A percentile compares a stretch with the other conserved stretches of the same genome.
Conservation (phyloP, 1,284 basidiomycete species). For the Phlebopus sp. region DNA sequence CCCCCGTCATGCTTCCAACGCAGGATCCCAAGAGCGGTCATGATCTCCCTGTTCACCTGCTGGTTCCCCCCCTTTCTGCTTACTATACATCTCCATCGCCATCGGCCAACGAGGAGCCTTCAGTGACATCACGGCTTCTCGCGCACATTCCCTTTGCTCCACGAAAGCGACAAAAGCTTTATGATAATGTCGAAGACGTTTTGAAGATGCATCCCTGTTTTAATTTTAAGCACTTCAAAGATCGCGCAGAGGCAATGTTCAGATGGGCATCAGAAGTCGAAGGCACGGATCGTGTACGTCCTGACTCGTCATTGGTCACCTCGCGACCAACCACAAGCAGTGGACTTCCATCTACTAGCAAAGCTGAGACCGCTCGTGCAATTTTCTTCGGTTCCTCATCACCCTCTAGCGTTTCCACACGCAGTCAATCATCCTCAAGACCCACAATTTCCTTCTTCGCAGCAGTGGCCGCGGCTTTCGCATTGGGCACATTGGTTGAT, state of each 20-base stretch:
- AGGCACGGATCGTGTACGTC: constrained; percentile 7
- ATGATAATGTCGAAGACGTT: constrained; percentile 40
- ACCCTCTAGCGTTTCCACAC: constrained; percentile 13
- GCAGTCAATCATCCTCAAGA: constrained; percentile 20
- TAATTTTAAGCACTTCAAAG: constrained; percentile 48
- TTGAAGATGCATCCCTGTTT: constrained; percentile 50
- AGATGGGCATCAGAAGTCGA: constrained; percentile 35
- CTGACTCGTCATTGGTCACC: constrained; percentile 9
- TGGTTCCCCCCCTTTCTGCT: constrained; percentile 20
- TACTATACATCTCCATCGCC: constrained; percentile 27
- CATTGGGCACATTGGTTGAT: constrained; percentile 49
- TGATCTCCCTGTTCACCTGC: constrained; percentile 27
- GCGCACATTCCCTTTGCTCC: constrained; percentile 39
- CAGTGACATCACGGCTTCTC: constrained; percentile 40
- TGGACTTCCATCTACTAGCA: constrained; percentile 9
- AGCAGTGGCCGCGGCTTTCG: constrained; percentile 50
- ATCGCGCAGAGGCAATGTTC: constrained; percentile 47
- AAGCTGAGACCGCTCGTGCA: constrained; percentile 30
- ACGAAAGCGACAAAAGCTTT: constrained; percentile 36
- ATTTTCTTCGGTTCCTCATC: constrained; percentile 34
- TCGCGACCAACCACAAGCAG: not conserved
- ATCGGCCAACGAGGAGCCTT: constrained; percentile 26
- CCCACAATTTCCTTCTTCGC: constrained; percentile 60
- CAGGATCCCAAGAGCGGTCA: constrained; percentile 12
- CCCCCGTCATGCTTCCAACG: constrained; percentile 29